Evolutionary conservation across 257 asterid species (phyloP).

Genomic region (Striga asiatica): DNA sequence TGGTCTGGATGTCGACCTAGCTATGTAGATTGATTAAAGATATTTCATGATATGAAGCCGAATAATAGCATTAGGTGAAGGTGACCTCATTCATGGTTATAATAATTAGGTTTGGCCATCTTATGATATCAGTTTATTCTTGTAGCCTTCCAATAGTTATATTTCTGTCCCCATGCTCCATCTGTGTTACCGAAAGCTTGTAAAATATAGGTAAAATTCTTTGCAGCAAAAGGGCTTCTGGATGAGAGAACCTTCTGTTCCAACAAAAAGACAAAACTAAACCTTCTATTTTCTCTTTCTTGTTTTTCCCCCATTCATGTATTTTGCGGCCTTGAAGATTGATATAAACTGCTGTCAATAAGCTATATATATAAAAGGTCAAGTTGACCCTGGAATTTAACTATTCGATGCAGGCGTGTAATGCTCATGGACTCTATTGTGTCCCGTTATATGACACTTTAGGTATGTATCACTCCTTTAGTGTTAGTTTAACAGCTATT

Average conservation of each 20-base stretch:
- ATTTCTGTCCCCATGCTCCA: too few relatives aligned
- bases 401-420: conserved; percentile 71
- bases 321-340: conserved; percentile 2
- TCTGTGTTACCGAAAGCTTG: conserved; percentile 7
- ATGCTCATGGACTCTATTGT: conserved; percentile 88
- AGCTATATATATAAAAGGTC: background rate
- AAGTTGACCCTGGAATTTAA: conserved; percentile 15
- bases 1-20: background rate
- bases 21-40: conserved; percentile 5
- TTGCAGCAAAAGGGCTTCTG: conserved; percentile 7
- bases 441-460: conserved; percentile 91
- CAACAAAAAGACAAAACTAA: background rate
- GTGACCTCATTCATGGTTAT: background rate
- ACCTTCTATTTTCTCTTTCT: background rate
- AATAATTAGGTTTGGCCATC: background rate
- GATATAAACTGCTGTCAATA: background rate
- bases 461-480: conserved; percentile 38
- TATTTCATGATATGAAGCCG: too few relatives aligned
- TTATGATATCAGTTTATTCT: background rate
- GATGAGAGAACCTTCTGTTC: conserved; percentile 3
- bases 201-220: background rate
- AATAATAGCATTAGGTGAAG: too few relatives aligned
- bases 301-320: background rate
- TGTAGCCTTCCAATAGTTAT: background rate
- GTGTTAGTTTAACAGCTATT: background rate